A percentile compares a stretch with the other conserved stretches of the same genome.
These are phyloP conservation scores for Pontederia crassipes DNA, from an alignment of 176 grass and related monocot species.

Conservation along the genomic window DNA sequence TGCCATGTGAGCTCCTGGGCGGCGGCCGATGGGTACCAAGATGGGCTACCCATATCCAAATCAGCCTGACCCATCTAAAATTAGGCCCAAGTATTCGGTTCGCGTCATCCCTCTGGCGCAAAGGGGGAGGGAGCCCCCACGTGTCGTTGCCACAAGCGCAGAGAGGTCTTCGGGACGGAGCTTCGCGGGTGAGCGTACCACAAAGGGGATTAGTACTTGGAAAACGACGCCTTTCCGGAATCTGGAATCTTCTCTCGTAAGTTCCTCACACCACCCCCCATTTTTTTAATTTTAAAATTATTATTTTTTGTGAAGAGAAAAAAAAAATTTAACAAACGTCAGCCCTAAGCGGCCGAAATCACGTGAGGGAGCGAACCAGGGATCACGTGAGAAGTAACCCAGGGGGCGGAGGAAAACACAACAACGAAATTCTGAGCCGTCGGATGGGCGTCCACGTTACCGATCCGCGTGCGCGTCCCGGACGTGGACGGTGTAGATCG, in stretches of 20 bases:
- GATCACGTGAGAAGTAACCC: neutral
- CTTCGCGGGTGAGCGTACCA: slow-evolving; percentile 9
- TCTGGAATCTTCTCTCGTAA: neutral
- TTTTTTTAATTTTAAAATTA: neutral
- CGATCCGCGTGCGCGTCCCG: slow-evolving; percentile 11
- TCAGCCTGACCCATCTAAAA: too few species aligned
- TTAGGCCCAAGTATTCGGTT: too few species aligned
- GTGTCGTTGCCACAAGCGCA: too few species aligned
- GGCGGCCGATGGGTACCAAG: too few species aligned
- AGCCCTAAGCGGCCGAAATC: too few species aligned
- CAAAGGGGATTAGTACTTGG: neutral
- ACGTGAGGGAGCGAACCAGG: neutral
- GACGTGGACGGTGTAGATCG: slow-evolving; percentile 1
- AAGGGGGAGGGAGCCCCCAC: too few species aligned
- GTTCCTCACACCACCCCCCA: neutral
- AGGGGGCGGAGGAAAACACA: neutral
- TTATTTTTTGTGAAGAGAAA: neutral
- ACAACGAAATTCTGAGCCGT: neutral
- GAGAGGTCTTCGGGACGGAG: too few species aligned
- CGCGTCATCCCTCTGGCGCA: too few species aligned
- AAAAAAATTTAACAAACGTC: too few species aligned
- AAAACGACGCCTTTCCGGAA: too few species aligned
- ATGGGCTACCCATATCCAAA: too few species aligned
- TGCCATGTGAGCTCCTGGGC: too few species aligned
- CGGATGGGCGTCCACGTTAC: slow-evolving; percentile 12